Base-by-base conservation (phyloP, 2,329 filamentous ascomycete species). In the Microsporum ferrugineum region DNA sequence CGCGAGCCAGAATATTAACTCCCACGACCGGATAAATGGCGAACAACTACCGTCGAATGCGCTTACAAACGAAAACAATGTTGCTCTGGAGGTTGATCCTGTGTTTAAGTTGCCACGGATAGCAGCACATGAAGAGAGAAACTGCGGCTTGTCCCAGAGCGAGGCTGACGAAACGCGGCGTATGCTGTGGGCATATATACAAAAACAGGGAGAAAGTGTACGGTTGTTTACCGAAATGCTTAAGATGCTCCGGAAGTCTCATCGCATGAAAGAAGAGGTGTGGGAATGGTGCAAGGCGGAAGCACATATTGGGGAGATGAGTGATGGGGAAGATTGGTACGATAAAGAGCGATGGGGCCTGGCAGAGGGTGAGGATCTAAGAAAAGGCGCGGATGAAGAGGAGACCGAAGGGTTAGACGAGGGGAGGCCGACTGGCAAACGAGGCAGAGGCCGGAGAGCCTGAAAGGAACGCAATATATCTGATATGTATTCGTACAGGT, bases 291-390 rank as follows among this genome's bases (percentile, higher is more conserved):
- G 79, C 67, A 84, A 83, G 68, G 82, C 84, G 0, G 84, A 86
- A 67, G 84, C 76, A 4, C 84, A 87, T 69, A 72, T 85, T 14
- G 82, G 83, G 3, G 84, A 86, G 68, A 81, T 86, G 82, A 85
- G 82, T 59, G 84, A 87, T 66, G 84, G 84, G 1, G 84, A 87
- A 71, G 84, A 87, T 67, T 87, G 84, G 84, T 84, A 84, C 65
- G 84, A 87, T 67, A 75, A 77, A 23, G 80, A 83, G 60, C 80
- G 83, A 66, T 86, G 82, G 83, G 79, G 78, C 0, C 70, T 86
- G n/a, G 68, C 66, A 2, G 73, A 75, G 39, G 79, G 80, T 0
- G 80, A 82, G 49, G 79, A 81, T 62, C 69, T 86, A 59, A 79
- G 80, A 64, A 86, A 86, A 68, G 84, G 84, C 0, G 80, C 81